Evolutionary conservation across 2,329 filamentous ascomycete genomes (phyloP).

Genomic region (Xylaria polymorpha): DNA sequence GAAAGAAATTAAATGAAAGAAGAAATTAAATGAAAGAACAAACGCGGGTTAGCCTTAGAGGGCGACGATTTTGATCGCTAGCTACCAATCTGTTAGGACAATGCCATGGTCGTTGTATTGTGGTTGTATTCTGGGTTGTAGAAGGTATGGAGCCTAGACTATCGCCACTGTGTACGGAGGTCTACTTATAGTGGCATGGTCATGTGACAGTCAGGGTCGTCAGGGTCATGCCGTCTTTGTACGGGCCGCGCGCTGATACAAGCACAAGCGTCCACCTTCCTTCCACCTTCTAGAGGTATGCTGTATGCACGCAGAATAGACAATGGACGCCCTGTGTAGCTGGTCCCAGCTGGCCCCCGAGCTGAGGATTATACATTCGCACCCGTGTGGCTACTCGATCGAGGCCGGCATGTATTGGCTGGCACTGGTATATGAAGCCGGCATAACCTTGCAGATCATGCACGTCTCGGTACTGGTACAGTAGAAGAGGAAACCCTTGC

Average conservation of each 20-base stretch:
- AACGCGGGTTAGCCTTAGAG: too few species aligned
- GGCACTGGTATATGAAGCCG: slow-evolving; percentile 12
- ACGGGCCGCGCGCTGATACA: not conserved
- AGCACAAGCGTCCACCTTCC: not conserved
- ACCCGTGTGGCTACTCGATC: slow-evolving; percentile 9
- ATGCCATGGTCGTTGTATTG: too few species aligned
- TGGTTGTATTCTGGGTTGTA: too few species aligned
- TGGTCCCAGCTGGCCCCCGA: slow-evolving; percentile 9
- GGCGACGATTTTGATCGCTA: too few species aligned
- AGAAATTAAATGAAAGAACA: too few species aligned
- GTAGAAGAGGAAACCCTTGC: slow-evolving; percentile 39
- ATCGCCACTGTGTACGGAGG: too few species aligned
- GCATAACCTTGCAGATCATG: slow-evolving; percentile 40
- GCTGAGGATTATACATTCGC: slow-evolving; percentile 21
- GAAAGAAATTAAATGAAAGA: too few species aligned
- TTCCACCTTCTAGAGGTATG: too few species aligned
- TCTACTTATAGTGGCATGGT: too few species aligned
- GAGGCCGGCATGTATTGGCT: not conserved
- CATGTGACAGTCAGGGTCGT: too few species aligned
- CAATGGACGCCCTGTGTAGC: not conserved
- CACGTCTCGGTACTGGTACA: slow-evolving; percentile 37
- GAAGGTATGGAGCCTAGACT: too few species aligned
- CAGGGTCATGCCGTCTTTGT: not conserved
- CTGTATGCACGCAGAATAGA: not conserved
- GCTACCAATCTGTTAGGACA: too few species aligned